Evolutionary conservation across 73 alveolate genomes (phyloP), one percentile per base, ranked within the genome.

Genomic region (Paramecium octaurelia): DNA sequence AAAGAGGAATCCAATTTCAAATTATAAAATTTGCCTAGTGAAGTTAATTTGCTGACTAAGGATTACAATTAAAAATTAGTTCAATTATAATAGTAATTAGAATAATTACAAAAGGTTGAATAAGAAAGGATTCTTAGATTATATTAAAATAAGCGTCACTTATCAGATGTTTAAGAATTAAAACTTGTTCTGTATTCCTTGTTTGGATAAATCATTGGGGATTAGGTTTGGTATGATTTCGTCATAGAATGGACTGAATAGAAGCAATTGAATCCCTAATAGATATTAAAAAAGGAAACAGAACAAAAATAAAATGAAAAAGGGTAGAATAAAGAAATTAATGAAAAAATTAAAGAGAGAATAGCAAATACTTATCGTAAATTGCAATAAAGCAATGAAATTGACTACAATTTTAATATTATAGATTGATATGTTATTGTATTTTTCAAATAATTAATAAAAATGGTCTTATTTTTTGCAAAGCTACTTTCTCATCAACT

Each of bases 381-480:
- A 27, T 21, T 64, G 24, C 54, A 64, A 64, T 64, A 64, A 34
- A 64, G 77, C 23, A 59, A 59, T 29, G 77, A 59, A 18, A 59
- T 59, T 64, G 84, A 64, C n/a, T 64, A 64, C 31, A 34, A 64
- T 64, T 64, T 64, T 64, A 64, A 64, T 64, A 23, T 64, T 29
- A 46, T 64, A 64, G 84, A 64, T n/a, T 64, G 84, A 73, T 70
- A 23, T 69, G 48, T 89, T 69, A 38, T 18, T 40, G 38, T 89
- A 54, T 54, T 44, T 69, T 34, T 89, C 94, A 89, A 43, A 89
- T 89, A 31, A 89, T 77, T 64, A 89, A 71, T 77, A 89, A 83
- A 85, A 89, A 89, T 70, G 94, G 94, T 89, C 94, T 89, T 31
- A 89, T 71, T 85, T 89, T 89, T 68, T 89, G 71, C 36, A 89